Evolutionary conservation across 192 early-diverging fungal genomes (phyloP).

Genomic region (Backusella parvicylindrica): DNA sequence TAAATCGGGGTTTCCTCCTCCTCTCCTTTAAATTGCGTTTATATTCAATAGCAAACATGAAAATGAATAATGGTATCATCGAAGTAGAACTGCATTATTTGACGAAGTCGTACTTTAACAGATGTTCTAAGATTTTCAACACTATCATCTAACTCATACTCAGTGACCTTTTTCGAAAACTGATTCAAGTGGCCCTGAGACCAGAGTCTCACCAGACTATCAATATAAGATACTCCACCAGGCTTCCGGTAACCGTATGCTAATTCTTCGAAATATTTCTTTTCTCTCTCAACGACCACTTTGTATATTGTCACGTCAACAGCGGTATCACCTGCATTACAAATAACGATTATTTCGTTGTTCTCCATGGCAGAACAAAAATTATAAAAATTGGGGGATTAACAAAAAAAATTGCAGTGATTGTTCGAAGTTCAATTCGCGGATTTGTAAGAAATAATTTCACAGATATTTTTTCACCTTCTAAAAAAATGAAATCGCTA

Average conservation of each 20-base stretch:
- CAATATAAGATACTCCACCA: slow-evolving; percentile 41
- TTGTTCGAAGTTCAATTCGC: too few relatives aligned
- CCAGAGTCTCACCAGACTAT: slow-evolving; percentile 28
- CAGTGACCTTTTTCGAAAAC: not conserved
- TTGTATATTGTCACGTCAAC: slow-evolving; percentile 48
- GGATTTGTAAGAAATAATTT: too few relatives aligned
- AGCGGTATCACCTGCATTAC: slow-evolving; percentile 45
- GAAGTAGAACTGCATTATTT: not conserved
- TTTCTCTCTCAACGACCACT: slow-evolving; percentile 15
- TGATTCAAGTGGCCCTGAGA: slow-evolving; percentile 35
- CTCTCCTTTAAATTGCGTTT: slow-evolving; percentile 43
- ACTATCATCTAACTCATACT: slow-evolving; percentile 7
- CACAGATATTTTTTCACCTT: too few relatives aligned
- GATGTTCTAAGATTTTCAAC: slow-evolving; percentile 32
- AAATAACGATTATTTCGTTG: slow-evolving; percentile 46
- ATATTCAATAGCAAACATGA: not conserved
- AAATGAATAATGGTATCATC: not conserved
- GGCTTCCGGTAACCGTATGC: slow-evolving; percentile 35
- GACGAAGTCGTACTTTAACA: not conserved
- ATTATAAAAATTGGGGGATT: slow-evolving; percentile 7
- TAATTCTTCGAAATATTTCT: slow-evolving; percentile 33
- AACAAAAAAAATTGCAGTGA: too few relatives aligned
- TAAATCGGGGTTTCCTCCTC: not conserved
- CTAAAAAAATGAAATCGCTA: too few relatives aligned
- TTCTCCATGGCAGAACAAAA: slow-evolving; percentile 20